These are phyloP conservation scores for Gentiana dahurica DNA, from an alignment of 257 asterid genomes.

Conservation along the genomic window DNA sequence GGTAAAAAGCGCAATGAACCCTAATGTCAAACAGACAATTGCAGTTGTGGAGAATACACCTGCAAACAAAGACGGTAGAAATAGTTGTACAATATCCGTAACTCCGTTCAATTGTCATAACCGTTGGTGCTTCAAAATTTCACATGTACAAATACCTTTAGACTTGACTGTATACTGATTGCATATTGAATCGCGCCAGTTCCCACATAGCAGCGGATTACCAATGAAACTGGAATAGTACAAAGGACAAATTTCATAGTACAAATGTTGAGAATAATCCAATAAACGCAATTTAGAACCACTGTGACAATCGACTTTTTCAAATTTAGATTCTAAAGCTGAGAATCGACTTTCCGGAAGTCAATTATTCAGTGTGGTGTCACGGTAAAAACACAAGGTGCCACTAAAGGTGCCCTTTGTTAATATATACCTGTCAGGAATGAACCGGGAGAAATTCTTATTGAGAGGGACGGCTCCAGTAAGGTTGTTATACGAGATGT, in stretches of 20 bases:
- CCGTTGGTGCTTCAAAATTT: background rate
- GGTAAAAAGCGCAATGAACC: conserved; percentile 50
- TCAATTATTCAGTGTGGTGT: no score
- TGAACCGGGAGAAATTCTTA: conserved; percentile 71
- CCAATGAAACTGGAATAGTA: conserved; percentile 57
- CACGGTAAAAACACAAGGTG: no score
- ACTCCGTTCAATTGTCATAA: background rate
- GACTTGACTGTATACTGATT: conserved; percentile 52
- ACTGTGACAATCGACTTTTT: background rate
- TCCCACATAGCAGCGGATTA: conserved; percentile 72
- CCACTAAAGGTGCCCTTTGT: no score
- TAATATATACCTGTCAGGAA: conserved; percentile 60
- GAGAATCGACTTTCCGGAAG: no score
- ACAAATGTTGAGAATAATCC: background rate
- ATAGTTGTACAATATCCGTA: background rate
- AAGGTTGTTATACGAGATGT: conserved; percentile 74
- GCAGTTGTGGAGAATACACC: conserved; percentile 63
- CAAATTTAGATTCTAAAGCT: no score
- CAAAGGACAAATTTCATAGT: background rate
- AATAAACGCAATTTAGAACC: background rate
- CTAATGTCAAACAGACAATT: conserved; percentile 52
- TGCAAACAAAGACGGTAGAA: conserved; percentile 13
- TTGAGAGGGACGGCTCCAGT: conserved; percentile 63
- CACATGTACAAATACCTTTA: conserved; percentile 31
- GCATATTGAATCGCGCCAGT: conserved; percentile 84